These are phyloP conservation scores for Sordaria brevicollis DNA, from an alignment of 495 filamentous ascomycete genomes.

Conservation along the genomic window DNA sequence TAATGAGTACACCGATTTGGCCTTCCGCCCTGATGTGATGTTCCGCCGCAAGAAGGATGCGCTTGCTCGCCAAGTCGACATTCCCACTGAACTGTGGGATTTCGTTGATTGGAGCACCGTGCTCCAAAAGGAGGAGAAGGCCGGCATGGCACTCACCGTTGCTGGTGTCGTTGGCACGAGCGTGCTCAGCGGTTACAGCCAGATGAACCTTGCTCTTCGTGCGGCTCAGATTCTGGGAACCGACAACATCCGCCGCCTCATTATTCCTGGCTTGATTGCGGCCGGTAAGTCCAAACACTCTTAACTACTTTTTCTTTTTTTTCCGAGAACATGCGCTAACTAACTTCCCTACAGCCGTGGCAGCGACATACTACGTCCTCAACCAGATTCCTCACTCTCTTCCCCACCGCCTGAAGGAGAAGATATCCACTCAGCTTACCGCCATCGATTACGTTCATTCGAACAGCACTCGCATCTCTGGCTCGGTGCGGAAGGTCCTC, in stretches of 20 bases:
- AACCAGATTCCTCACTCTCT: conserved; percentile 79
- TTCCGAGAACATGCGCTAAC: conserved; percentile 9
- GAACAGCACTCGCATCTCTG: conserved; percentile 73
- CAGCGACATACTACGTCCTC: conserved; percentile 69
- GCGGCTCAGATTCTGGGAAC: conserved; percentile 72
- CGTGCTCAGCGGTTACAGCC: conserved; percentile 71
- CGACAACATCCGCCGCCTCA: conserved; percentile 68
- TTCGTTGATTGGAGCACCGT: conserved; percentile 81
- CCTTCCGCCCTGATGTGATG: conserved; percentile 85
- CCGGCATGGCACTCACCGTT: conserved; percentile 86
- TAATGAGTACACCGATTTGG: conserved; percentile 70
- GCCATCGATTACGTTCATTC: conserved; percentile 84
- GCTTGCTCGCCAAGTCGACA: conserved; percentile 71
- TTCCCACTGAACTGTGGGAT: conserved; percentile 80
- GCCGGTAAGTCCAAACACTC: conserved; percentile 50
- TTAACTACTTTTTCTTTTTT: neutral
- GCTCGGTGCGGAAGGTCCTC: conserved; percentile 77
- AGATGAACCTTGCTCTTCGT: conserved; percentile 79
- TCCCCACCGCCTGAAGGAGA: conserved; percentile 73
- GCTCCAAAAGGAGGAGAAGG: conserved; percentile 86
- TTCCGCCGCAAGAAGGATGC: conserved; percentile 72
- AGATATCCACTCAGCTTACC: conserved; percentile 67
- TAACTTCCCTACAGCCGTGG: conserved; percentile 42
- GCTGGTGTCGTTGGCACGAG: conserved; percentile 76
- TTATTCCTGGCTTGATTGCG: conserved; percentile 68